Evolutionary conservation across 2,329 filamentous ascomycete species (phyloP).

Genomic region (Aureobasidium sp.): DNA sequence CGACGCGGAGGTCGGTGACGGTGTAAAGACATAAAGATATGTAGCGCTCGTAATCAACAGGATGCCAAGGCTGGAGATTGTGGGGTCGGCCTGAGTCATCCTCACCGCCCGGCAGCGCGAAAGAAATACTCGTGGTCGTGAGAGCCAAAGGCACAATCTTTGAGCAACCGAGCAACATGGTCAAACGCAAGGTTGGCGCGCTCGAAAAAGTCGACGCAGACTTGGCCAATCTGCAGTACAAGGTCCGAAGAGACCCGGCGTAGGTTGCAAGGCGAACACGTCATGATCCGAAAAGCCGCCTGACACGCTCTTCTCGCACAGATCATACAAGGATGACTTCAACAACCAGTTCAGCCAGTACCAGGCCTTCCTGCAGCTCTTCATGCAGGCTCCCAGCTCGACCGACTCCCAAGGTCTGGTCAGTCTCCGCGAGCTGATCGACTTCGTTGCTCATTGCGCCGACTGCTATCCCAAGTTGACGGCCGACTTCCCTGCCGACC

Average conservation of each 20-base stretch:
- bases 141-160: background rate
- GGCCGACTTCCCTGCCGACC: slow-evolving; percentile 66
- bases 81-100: background rate
- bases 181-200: slow-evolving; percentile 82
- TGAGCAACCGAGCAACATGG: slow-evolving; percentile 47
- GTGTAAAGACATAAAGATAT: no score
- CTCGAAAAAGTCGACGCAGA: slow-evolving; percentile 94
- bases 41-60: background rate
- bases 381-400: slow-evolving; percentile 73
- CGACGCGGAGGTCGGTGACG: slow-evolving; percentile 12
- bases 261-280: slow-evolving; percentile 36
- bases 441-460: slow-evolving; percentile 87
- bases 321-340: slow-evolving; percentile 87
- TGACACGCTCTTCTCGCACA: slow-evolving; percentile 32
- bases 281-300: background rate
- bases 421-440: slow-evolving; percentile 83
- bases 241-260: slow-evolving; percentile 79
- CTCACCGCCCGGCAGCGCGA: slow-evolving; percentile 7
- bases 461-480: slow-evolving; percentile 87
- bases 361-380: slow-evolving; percentile 83
- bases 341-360: slow-evolving; percentile 84
- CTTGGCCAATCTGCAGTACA: slow-evolving; percentile 83
- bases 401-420: slow-evolving; percentile 72
- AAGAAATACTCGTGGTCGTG: background rate
- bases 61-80: background rate